Base-by-base conservation (phyloP, 495 filamentous ascomycete species). In the Neurospora sp. region DNA sequence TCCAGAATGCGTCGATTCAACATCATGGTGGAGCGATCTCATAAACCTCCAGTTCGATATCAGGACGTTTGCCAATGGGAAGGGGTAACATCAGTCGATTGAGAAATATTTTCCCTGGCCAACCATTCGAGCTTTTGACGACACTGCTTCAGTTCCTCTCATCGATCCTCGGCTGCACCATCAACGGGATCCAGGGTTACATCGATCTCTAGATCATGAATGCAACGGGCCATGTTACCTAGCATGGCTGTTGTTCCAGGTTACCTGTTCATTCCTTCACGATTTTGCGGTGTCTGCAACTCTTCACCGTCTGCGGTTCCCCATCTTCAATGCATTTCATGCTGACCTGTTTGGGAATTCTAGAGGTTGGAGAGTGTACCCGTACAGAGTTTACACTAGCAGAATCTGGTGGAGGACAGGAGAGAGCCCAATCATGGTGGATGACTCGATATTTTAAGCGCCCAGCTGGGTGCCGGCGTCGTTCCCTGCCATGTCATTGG, bases 381-480 rank as follows among this genome's bases (percentile, higher is more conserved):
- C 54, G 54, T 8, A 31, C 17, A 24, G 54, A 31, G 5, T 62
- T 5, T 62, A 17, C 54, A 31, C 54, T 62, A 62, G 54, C 54
- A 62, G 17, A 62, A 31, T 62, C 54, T 31, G 48, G 48, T 3
- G 48, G 48, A 6, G 48, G 48, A 59, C 24, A 31, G 48, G 11
- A 59, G 11, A 0, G 54, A 28, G 8, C 72, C 79, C 79, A 80
- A 79, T 81, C 75, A 74, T 19, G 69, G 70, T 38, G 71, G 72
- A 69, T 73, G 24, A 78, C 70, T 73, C 77, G 74, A 75, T 76
- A 42, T 40, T 70, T 66, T 81, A 81, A 81, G 80, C 80, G 80
- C 80, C 80, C 76, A 75, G 71, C 75, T 71, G 36, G 72, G 73
- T 31, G 72, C 71, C 70, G 73, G 66, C 75, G 74, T 74, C 70